Evolutionary conservation across 352 stramenopile genomes (phyloP).

Genomic region (Phytophthora pini): DNA sequence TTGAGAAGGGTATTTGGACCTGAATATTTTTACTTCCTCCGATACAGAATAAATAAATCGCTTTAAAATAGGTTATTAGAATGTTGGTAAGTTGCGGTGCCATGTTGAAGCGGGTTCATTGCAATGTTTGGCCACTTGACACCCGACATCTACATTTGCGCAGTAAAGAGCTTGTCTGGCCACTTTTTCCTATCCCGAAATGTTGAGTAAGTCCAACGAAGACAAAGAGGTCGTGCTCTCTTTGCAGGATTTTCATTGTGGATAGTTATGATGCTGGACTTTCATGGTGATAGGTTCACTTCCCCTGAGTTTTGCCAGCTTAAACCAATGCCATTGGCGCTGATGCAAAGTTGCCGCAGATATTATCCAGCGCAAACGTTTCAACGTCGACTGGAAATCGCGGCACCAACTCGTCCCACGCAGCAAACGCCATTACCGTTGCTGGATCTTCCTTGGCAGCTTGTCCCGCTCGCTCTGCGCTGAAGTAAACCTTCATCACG

Average conservation of each 20-base stretch:
- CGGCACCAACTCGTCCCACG: conserved; percentile 12
- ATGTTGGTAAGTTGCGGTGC: conserved; percentile 2
- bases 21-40: background rate
- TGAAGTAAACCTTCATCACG: conserved; percentile 19
- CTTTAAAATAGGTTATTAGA: background rate
- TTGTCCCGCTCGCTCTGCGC: background rate
- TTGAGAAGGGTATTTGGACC: background rate
- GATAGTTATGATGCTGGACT: background rate
- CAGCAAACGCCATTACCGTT: conserved; percentile 1
- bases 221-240: background rate
- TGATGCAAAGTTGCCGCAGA: background rate
- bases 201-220: conserved; percentile 6
- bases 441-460: background rate
- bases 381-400: conserved; percentile 9
- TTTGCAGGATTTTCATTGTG: conserved; percentile 13
- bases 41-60: background rate
- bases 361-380: background rate
- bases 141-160: background rate
- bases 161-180: background rate
- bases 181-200: conserved; percentile 1
- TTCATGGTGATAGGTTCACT: conserved; percentile 6
- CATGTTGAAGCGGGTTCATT: conserved; percentile 4
- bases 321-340: no score
- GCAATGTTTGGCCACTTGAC: background rate
- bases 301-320: background rate